A percentile compares a stretch with the other conserved stretches of the same genome.
phyloP scores from a whole-genome alignment of 495 filamentous ascomycete species.

The Aspergillus conjunctus region DNA sequence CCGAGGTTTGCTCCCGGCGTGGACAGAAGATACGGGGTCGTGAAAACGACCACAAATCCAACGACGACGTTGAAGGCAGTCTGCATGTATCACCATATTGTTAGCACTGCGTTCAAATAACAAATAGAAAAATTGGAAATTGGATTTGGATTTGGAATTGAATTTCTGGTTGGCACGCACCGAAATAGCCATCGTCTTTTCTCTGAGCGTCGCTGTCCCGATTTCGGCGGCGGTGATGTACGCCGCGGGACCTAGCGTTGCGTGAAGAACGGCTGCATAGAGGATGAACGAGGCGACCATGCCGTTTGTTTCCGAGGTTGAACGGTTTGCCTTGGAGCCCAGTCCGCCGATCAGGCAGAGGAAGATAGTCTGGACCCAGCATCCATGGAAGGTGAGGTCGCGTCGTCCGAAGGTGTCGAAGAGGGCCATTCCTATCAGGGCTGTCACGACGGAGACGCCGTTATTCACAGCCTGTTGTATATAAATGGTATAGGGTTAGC shows the following conservation, averaged over 20 bases:
- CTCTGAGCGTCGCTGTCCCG: not conserved
- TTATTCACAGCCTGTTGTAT: not conserved
- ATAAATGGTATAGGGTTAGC: not conserved
- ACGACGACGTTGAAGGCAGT: slow-evolving; percentile 6
- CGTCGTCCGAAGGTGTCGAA: slow-evolving; percentile 5
- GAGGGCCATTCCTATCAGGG: not conserved
- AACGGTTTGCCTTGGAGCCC: not conserved
- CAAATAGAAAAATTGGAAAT: not conserved
- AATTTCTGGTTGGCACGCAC: not conserved
- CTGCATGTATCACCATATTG: not conserved
- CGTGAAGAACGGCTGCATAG: slow-evolving; percentile 1
- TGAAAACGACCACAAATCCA: slow-evolving; percentile 3
- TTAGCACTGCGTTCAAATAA: not conserved
- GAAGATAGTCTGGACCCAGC: slow-evolving; percentile 4
- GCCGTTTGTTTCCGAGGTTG: slow-evolving; percentile 2
- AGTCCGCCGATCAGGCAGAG: slow-evolving; percentile 2
- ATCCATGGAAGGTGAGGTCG: slow-evolving; percentile 7
- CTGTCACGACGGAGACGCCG: slow-evolving; percentile 2
- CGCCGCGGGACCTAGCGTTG: not conserved
- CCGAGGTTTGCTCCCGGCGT: slow-evolving; percentile 3
- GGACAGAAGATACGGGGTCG: slow-evolving; percentile 3
- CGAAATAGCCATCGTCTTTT: slow-evolving; percentile 6
- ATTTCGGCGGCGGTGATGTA: slow-evolving; percentile 1
- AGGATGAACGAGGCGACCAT: slow-evolving; percentile 7
- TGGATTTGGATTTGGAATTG: not conserved